phyloP scores from a whole-genome alignment of 2,329 filamentous ascomycete species.

The Apiospora rasikravindrae region DNA sequence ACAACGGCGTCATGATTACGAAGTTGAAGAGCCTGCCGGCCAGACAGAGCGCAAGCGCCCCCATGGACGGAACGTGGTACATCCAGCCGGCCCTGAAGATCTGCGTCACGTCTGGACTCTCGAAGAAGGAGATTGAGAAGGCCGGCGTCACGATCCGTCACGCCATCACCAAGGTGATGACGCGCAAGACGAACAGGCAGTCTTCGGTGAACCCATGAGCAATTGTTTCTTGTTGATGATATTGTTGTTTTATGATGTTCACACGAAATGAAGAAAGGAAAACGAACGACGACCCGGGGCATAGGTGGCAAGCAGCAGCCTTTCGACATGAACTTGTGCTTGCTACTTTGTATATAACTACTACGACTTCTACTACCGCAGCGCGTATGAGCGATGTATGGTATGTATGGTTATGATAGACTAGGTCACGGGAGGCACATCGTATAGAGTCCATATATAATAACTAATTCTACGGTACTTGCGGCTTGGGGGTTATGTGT shows the following conservation, averaged over 20 bases:
- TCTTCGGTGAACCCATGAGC: slow-evolving; percentile 43
- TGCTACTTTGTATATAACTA: background rate
- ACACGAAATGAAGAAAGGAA: slow-evolving; percentile 13
- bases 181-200: slow-evolving; percentile 61
- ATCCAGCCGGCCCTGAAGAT: slow-evolving; percentile 87
- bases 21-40: slow-evolving; percentile 81
- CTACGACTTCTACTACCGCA: background rate
- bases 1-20: slow-evolving; percentile 89
- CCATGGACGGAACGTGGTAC: slow-evolving; percentile 73
- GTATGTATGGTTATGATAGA: slow-evolving; percentile 8
- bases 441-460: slow-evolving; percentile 21
- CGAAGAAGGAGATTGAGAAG: slow-evolving; percentile 95
- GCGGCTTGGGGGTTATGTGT: background rate
- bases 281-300: background rate
- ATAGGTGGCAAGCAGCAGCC: background rate
- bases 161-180: slow-evolving; percentile 92
- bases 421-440: background rate
- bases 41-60: slow-evolving; percentile 64
- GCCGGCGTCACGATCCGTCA: slow-evolving; percentile 86
- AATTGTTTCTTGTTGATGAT: background rate
- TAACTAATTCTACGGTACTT: slow-evolving; percentile 2
- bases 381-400: background rate
- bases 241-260: slow-evolving; percentile 21
- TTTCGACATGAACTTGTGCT: too few relatives aligned
- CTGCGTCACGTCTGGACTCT: slow-evolving; percentile 84